These are phyloP conservation scores for Lagenaria siceraria DNA, from an alignment of 306 rosid species.

Conservation along the genomic window DNA sequence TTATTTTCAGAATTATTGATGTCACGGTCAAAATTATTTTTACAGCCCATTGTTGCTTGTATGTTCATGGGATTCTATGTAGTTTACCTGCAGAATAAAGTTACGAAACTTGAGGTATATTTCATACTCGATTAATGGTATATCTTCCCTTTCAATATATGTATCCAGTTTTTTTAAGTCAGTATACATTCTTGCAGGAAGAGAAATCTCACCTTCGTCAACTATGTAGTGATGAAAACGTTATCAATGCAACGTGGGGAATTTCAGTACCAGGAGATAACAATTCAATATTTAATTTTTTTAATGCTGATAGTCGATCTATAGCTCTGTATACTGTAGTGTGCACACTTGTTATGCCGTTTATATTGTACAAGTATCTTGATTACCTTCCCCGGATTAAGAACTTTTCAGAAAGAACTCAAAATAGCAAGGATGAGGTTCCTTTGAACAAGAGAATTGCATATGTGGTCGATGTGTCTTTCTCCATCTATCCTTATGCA, in stretches of 20 bases:
- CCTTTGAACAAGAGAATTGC: conserved; percentile 87
- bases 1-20: not conserved
- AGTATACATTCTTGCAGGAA: conserved; percentile 32
- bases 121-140: not conserved
- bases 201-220: conserved; percentile 23
- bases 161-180: not conserved
- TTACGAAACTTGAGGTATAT: conserved; percentile 53
- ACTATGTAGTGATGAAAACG: conserved; percentile 18
- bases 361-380: conserved; percentile 60
- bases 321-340: conserved; percentile 57
- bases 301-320: conserved; percentile 42
- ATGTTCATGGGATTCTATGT: conserved; percentile 37
- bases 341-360: conserved; percentile 49
- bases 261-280: conserved; percentile 10
- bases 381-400: conserved; percentile 54
- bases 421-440: conserved; percentile 60
- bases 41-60: conserved; percentile 58
- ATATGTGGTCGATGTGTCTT: conserved; percentile 79
- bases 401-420: conserved; percentile 37
- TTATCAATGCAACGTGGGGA: conserved; percentile 14
- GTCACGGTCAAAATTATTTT: not conserved
- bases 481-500: conserved; percentile 91
- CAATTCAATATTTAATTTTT: conserved; percentile 16
- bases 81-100: conserved; percentile 34
- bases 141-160: not conserved